A percentile compares a stretch with the other conserved stretches of the same genome.
Evolutionary conservation across 495 filamentous ascomycete species (phyloP).

Genomic region (Penicillium coffeae): DNA sequence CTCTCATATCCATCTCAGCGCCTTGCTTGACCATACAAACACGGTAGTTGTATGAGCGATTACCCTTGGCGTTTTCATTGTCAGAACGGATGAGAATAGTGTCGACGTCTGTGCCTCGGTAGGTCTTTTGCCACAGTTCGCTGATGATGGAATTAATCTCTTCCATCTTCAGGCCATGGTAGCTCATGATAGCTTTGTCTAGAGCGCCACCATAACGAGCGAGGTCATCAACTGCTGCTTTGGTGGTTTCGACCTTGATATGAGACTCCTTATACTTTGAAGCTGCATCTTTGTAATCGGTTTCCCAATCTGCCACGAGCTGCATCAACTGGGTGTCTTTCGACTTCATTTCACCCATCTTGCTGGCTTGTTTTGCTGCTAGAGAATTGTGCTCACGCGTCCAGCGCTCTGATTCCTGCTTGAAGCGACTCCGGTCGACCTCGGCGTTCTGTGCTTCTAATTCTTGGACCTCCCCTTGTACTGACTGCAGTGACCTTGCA

Average conservation of each 20-base stretch:
- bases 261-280: constrained; percentile 79
- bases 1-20: constrained; percentile 99
- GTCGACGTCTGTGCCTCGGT: constrained; percentile 96
- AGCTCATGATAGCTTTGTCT: constrained; percentile 95
- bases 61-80: constrained; percentile 68
- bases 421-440: constrained; percentile 72
- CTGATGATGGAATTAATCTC: constrained; percentile 94
- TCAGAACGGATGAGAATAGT: constrained; percentile 92
- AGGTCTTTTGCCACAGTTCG: constrained; percentile 94
- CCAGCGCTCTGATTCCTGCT: constrained; percentile 61
- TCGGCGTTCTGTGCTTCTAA: constrained; percentile 78
- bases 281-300: constrained; percentile 82
- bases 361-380: constrained; percentile 55
- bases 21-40: constrained; percentile 98
- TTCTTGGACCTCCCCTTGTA: constrained; percentile 67
- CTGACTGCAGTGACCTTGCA: constrained; percentile 58
- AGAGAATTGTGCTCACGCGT: constrained; percentile 58
- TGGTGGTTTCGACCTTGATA: constrained; percentile 88
- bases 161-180: constrained; percentile 94
- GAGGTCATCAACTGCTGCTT: constrained; percentile 87
- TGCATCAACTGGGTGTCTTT: constrained; percentile 75
- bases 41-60: constrained; percentile 92
- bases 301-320: constrained; percentile 71
- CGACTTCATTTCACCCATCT: constrained; percentile 68
- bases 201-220: constrained; percentile 74